Conservation (phyloP, 2,329 filamentous ascomycete genomes). For the Sporothrix variecibatus region DNA sequence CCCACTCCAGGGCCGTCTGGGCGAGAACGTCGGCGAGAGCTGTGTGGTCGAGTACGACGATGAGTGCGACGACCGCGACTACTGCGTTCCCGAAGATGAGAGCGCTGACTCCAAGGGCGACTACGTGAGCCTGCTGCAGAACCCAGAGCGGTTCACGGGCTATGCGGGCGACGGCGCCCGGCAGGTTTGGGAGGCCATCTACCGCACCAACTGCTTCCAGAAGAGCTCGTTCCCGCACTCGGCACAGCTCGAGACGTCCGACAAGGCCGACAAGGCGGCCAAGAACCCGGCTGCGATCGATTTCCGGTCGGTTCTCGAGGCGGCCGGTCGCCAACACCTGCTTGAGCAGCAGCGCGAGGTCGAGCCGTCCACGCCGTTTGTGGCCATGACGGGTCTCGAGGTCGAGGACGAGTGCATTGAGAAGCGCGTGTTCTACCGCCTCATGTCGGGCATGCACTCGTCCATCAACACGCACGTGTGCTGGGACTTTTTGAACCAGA, state of each 20-base stretch:
- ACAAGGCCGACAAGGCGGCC: constrained; percentile 41
- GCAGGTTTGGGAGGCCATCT: constrained; percentile 96
- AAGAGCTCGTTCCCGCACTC: constrained; percentile 64
- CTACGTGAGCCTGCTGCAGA: constrained; percentile 91
- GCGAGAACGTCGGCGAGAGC: constrained; percentile 86
- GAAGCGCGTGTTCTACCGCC: constrained; percentile 96
- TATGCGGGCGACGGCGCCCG: constrained; percentile 82
- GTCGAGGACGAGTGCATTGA: constrained; percentile 91
- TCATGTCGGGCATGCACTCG: constrained; percentile 96
- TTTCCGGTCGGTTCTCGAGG: constrained; percentile 62
- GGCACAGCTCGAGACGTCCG: constrained; percentile 54
- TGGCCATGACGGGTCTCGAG: constrained; percentile 67
- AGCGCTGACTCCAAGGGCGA: constrained; percentile 83
- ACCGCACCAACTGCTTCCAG: constrained; percentile 94
- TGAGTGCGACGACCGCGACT: constrained; percentile 94
- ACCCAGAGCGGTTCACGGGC: constrained; percentile 93
- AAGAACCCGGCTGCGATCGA: constrained; percentile 58
- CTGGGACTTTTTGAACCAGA: constrained; percentile 94
- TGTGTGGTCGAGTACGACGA: constrained; percentile 98
- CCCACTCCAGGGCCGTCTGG: constrained; percentile 79
- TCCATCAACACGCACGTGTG: constrained; percentile 96
- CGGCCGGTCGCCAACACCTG: constrained; percentile 60
- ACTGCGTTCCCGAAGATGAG: constrained; percentile 95
- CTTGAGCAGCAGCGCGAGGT: constrained; percentile 61
- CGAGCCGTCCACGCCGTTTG: constrained; percentile 58